Conservation (phyloP, 305 asterid species). For the Solanum hybrid region DNA sequence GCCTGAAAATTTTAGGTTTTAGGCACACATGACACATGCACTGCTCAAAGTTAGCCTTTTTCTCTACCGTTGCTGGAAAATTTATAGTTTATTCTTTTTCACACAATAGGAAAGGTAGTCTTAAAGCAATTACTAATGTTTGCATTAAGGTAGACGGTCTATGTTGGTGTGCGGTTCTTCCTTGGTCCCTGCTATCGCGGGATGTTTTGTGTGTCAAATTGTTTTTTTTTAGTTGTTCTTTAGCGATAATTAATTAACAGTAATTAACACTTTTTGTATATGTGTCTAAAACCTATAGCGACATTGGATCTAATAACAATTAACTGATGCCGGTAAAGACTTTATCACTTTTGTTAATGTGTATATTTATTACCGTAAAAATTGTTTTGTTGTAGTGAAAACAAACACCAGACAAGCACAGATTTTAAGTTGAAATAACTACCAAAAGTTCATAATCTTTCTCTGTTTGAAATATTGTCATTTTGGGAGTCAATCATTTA, state of each 20-base stretch:
- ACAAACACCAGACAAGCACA: not conserved
- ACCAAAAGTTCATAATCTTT: not conserved
- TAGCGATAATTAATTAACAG: accelerated
- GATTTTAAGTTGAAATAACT: not conserved
- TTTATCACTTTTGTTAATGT: no score
- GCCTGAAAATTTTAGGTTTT: not conserved
- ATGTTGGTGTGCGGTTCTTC: not conserved
- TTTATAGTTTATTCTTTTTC: not conserved
- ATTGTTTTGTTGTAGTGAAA: no score
- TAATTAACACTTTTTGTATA: no score
- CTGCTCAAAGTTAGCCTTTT: not conserved
- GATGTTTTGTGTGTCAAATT: not conserved
- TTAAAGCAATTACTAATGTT: not conserved
- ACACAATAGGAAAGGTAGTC: not conserved
- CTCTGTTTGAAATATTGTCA: not conserved
- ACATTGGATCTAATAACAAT: no score
- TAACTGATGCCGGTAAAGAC: accelerated
- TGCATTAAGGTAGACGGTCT: not conserved
- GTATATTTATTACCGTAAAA: no score
- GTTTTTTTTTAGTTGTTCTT: accelerated
- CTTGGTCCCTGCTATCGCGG: accelerated
- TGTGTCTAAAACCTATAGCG: not conserved
- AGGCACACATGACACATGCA: not conserved
- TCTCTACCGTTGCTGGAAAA: not conserved
- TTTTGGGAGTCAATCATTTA: not conserved